Conservation (phyloP, 2,329 filamentous ascomycete genomes). For the Colletotrichum brevisporum region DNA sequence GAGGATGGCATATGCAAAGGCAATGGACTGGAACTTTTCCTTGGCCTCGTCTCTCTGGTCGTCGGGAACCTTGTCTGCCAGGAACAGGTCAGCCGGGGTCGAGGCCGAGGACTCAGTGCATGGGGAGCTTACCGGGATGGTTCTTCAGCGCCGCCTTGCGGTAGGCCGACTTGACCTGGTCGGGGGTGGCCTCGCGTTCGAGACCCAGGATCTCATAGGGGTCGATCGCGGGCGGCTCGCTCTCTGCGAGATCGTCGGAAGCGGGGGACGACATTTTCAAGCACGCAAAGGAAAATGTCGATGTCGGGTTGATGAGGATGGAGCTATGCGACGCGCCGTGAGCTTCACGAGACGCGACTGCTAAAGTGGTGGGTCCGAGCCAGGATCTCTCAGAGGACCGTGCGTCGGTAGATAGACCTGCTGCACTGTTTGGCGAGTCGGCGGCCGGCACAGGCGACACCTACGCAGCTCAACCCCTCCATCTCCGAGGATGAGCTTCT, state of each 20-base stretch:
- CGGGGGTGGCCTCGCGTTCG: conserved; percentile 77
- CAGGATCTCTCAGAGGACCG: not conserved
- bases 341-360: conserved; percentile 38
- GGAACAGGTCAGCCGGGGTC: not conserved
- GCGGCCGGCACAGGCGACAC: conserved; percentile 11
- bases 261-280: conserved; percentile 46
- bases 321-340: not conserved
- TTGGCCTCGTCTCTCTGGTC: conserved; percentile 81
- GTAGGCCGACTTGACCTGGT: conserved; percentile 91
- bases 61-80: conserved; percentile 80
- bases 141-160: conserved; percentile 89
- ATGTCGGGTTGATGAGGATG: conserved; percentile 13
- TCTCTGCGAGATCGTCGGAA: conserved; percentile 66
- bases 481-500: too few species aligned
- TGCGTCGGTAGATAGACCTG: not conserved
- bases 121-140: conserved; percentile 78
- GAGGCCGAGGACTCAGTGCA: not conserved
- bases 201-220: conserved; percentile 87
- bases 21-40: conserved; percentile 87
- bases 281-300: not conserved
- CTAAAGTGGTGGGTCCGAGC: conserved; percentile 34
- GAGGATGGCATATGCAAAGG: conserved; percentile 94
- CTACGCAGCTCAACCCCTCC: not conserved
- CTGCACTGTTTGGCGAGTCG: not conserved
- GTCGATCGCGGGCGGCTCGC: conserved; percentile 74